Evolutionary conservation across 306 rosid species (phyloP), one percentile per base, ranked within the genome.

Genomic region (Pyrus pyrifolia): DNA sequence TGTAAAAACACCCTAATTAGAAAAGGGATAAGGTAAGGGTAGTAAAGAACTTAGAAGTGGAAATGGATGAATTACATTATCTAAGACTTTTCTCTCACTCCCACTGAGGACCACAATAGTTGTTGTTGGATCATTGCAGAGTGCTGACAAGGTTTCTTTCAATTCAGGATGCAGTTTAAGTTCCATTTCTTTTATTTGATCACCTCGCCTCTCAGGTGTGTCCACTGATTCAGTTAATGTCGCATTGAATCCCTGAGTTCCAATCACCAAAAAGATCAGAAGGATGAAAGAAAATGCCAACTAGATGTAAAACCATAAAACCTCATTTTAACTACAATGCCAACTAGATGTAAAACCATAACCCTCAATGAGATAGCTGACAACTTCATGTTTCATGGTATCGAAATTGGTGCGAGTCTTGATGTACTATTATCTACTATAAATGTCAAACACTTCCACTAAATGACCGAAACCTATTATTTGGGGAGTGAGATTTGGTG

Each of bases 41-140:
- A 76, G 80, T 76, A 35, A 75, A 74, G 77, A 61, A 63, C 58
- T 38, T 19, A 60, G 79, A 67, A 78, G 63, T 55, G 67, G 64
- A 72, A 78, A 52, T 23, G 35, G 35, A 75, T 81, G 75, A 78
- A 61, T 79, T 94, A 94, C 98, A 42, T 90, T 71, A 75, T 91
- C 94, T 73, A 94, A 86, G 85, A 87, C 82, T 4, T 0, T 3
- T 88, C 97, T 88, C 71, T 84, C 83, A 78, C 97, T 94, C 64
- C 98, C 98, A 79, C 98, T 94, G 73, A 94, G 93, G 67, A 94
- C 91, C 71, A 94, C 95, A 68, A 94, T 76, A 51, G 98, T 94
- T 76, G 98, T 91, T 35, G 84, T 85, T 33, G 93, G 88, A 82
- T 94, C 93, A 59, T 66, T 73, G 88, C 96, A 87, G 70, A 94